Evolutionary conservation across 352 stramenopile species (phyloP).

Genomic region (Globisporangium spinosum): DNA sequence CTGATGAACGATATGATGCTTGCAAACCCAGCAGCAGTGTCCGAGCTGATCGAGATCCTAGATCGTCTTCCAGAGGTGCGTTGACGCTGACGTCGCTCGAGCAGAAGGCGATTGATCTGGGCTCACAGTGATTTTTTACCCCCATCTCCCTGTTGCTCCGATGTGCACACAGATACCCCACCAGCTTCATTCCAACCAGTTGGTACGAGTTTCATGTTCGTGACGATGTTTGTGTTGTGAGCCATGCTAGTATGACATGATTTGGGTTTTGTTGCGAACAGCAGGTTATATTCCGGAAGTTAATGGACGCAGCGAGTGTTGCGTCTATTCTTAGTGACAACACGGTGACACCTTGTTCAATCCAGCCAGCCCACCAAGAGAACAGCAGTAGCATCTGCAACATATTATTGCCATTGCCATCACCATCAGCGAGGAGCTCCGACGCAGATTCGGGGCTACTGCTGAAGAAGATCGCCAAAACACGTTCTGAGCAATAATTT

Average conservation of each 20-base stretch:
- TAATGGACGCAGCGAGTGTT: slow-evolving; percentile 9
- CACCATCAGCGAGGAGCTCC: background rate
- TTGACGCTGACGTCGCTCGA: background rate
- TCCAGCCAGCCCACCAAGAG: background rate
- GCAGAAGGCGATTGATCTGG: background rate
- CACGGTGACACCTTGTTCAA: background rate
- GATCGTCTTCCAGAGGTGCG: slow-evolving; percentile 26
- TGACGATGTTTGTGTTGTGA: background rate
- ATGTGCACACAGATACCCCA: background rate
- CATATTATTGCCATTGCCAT: background rate
- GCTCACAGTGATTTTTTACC: background rate
- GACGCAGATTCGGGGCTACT: slow-evolving; percentile 5
- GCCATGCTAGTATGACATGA: background rate
- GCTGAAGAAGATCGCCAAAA: slow-evolving; percentile 28
- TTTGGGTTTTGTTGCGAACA: background rate
- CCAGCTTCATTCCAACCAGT: slow-evolving; percentile 24
- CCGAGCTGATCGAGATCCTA: slow-evolving; percentile 27
- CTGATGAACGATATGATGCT: background rate
- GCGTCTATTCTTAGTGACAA: slow-evolving; percentile 4
- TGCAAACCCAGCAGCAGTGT: slow-evolving; percentile 11
- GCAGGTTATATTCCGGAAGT: background rate
- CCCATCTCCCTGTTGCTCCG: background rate
- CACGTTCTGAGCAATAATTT: background rate
- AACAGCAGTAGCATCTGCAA: background rate
- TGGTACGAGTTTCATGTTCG: slow-evolving; percentile 15